These are phyloP conservation scores for Ustilago cynodontis DNA, from an alignment of 1,284 basidiomycete species.

Conservation along the genomic window DNA sequence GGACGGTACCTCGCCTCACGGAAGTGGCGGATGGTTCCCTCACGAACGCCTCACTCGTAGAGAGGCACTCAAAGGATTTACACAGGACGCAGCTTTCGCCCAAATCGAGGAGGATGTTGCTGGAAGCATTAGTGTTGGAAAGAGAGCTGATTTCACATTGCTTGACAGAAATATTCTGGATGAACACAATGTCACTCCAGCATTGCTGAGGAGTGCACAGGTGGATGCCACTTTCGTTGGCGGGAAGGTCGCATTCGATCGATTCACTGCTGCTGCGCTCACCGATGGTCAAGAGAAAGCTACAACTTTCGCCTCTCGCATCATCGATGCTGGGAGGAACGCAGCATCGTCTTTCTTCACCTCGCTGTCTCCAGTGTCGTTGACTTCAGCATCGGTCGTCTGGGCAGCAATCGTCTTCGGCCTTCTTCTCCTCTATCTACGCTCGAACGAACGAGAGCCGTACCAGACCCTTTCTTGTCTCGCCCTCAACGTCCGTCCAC, in stretches of 20 bases:
- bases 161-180: slow-evolving; percentile 84
- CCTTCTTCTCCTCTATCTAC: slow-evolving; percentile 10
- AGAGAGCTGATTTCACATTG: slow-evolving; percentile 86
- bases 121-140: slow-evolving; percentile 76
- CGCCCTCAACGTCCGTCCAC: slow-evolving; percentile 41
- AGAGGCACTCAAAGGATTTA: slow-evolving; percentile 80
- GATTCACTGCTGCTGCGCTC: slow-evolving; percentile 20
- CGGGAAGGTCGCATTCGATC: slow-evolving; percentile 79
- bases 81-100: slow-evolving; percentile 85
- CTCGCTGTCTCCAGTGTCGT: neutral
- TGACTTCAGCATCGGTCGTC: slow-evolving; percentile 4
- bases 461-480: slow-evolving; percentile 40
- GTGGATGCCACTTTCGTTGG: slow-evolving; percentile 84
- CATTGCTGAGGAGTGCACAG: slow-evolving; percentile 79
- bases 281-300: neutral
- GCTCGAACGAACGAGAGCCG: slow-evolving; percentile 15
- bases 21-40: slow-evolving; percentile 76
- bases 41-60: slow-evolving; percentile 79
- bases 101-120: slow-evolving; percentile 81
- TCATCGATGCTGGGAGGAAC: neutral
- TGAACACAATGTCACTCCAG: slow-evolving; percentile 71
- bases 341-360: neutral
- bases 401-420: slow-evolving; percentile 16
- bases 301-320: neutral
- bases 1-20: slow-evolving; percentile 83